Evolutionary conservation across 148 eudicot species (phyloP).

Genomic region (Nyssa sinensis): DNA sequence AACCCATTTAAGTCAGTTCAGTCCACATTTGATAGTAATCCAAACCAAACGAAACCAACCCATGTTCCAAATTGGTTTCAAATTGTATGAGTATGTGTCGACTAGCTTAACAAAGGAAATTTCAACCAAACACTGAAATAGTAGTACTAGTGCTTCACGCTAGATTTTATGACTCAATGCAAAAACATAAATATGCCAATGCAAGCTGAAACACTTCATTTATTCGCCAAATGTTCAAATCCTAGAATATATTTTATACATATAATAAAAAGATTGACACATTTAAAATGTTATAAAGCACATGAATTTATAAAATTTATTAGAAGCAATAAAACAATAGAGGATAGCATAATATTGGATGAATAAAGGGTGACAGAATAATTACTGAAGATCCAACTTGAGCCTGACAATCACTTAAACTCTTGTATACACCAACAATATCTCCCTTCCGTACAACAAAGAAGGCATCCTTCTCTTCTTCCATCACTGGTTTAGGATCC

Average conservation of each 20-base stretch:
- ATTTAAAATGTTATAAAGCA: neutral
- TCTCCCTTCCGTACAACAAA: conserved; percentile 74
- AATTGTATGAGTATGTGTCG: neutral
- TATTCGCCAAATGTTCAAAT: neutral
- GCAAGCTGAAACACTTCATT: neutral
- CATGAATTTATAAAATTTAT: neutral
- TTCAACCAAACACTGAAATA: neutral
- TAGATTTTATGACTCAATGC: neutral
- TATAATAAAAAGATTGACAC: neutral
- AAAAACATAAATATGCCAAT: neutral
- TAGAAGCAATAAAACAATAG: neutral
- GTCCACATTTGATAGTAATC: no score
- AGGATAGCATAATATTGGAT: neutral
- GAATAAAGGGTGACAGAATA: conserved; percentile 4
- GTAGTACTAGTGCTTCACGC: neutral
- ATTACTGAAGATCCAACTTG: conserved; percentile 71
- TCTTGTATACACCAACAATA: conserved; percentile 64
- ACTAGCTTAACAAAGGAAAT: neutral
- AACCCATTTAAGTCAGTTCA: no score
- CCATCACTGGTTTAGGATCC: conserved; percentile 24
- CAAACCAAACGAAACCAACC: no score
- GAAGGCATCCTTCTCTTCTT: conserved; percentile 47
- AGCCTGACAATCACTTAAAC: conserved; percentile 61
- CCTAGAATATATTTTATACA: neutral
- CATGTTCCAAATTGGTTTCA: neutral